These are phyloP conservation scores for Penicillium coprophilum DNA, from an alignment of 495 filamentous ascomycete genomes.

Conservation along the genomic window DNA sequence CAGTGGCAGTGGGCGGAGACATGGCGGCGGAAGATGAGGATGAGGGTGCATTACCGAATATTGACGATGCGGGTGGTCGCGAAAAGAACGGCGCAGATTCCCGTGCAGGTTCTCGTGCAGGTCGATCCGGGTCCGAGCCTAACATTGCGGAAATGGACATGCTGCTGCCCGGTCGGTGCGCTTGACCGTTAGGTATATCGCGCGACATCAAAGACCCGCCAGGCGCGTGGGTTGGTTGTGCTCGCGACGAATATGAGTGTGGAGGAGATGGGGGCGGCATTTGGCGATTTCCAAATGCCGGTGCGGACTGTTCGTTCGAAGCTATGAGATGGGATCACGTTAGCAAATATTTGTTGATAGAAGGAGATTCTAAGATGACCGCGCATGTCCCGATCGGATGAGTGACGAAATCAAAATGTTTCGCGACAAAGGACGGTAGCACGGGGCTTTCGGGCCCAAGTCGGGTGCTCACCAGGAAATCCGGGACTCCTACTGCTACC, in stretches of 20 bases:
- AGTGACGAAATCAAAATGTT: slow-evolving; percentile 5
- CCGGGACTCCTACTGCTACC: slow-evolving; percentile 39
- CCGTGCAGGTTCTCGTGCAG: slow-evolving; percentile 43
- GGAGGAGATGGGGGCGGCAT: slow-evolving; percentile 64
- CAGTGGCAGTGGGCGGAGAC: slow-evolving; percentile 47
- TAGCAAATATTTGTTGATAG: not conserved
- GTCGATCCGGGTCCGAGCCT: slow-evolving; percentile 57
- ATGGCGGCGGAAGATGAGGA: slow-evolving; percentile 40
- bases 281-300: slow-evolving; percentile 50
- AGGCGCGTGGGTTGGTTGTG: slow-evolving; percentile 42
- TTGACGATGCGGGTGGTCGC: slow-evolving; percentile 51
- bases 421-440: slow-evolving; percentile 5
- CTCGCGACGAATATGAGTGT: slow-evolving; percentile 49
- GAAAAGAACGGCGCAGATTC: slow-evolving; percentile 57
- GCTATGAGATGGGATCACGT: slow-evolving; percentile 20
- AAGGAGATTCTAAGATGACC: slow-evolving; percentile 7
- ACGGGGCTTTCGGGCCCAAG: slow-evolving; percentile 9
- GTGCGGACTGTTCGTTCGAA: slow-evolving; percentile 40
- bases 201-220: slow-evolving; percentile 50
- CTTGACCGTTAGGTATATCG: slow-evolving; percentile 49
- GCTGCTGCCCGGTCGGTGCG: slow-evolving; percentile 64
- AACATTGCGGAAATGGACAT: slow-evolving; percentile 98
- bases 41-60: slow-evolving; percentile 33
- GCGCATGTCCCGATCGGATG: slow-evolving; percentile 1
- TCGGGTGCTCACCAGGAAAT: slow-evolving; percentile 36